phyloP scores from a whole-genome alignment of 2,329 filamentous ascomycete genomes.

The Fusarium staphyleae region DNA sequence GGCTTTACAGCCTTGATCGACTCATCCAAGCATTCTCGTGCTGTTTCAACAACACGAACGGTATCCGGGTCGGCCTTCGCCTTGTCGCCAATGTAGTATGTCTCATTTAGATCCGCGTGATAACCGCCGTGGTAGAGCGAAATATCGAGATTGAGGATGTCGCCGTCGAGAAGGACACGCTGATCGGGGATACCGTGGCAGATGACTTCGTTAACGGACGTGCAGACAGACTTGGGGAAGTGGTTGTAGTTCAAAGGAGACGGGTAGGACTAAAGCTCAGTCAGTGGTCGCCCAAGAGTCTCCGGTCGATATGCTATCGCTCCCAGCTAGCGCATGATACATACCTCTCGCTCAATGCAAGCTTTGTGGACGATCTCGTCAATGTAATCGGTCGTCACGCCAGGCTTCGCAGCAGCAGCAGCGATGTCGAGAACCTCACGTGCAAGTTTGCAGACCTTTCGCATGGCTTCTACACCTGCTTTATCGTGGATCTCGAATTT shows the following conservation, averaged over 20 bases:
- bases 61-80: conserved; percentile 83
- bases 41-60: conserved; percentile 88
- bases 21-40: conserved; percentile 87
- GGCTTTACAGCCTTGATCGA: conserved; percentile 93
- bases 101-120: conserved; percentile 97
- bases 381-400: conserved; percentile 93
- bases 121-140: conserved; percentile 94
- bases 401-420: conserved; percentile 82
- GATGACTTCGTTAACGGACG: conserved; percentile 95
- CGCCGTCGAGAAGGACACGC: conserved; percentile 84
- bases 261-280: conserved; percentile 76
- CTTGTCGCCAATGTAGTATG: conserved; percentile 94
- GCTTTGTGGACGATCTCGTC: conserved; percentile 96
- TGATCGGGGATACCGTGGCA: conserved; percentile 98
- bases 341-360: conserved; percentile 88
- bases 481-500: conserved; percentile 85
- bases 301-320: neutral
- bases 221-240: conserved; percentile 98
- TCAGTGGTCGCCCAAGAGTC: conserved; percentile 3
- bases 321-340: conserved; percentile 42
- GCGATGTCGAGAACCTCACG: conserved; percentile 94
- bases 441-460: conserved; percentile 85
- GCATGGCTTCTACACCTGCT: conserved; percentile 85
- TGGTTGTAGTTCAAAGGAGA: conserved; percentile 94
- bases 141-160: conserved; percentile 97